Evolutionary conservation across 2,329 filamentous ascomycete species (phyloP).

Genomic region (Aspergillus arachidicola): DNA sequence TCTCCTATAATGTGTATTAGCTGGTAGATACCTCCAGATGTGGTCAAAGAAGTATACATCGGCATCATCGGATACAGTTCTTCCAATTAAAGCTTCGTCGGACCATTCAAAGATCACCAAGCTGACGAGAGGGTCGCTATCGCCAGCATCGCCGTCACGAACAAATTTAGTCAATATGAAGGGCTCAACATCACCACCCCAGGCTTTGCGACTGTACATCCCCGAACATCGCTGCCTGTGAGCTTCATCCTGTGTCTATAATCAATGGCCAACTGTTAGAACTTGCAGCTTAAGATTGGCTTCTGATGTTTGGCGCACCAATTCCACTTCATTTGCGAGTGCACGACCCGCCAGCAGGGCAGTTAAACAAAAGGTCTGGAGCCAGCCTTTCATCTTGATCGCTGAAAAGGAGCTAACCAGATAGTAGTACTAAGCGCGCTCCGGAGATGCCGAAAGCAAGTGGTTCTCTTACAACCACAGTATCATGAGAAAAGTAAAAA

Average conservation of each 20-base stretch:
- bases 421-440: slow-evolving; percentile 22
- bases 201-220: slow-evolving; percentile 90
- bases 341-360: slow-evolving; percentile 41
- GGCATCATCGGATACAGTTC: slow-evolving; percentile 58
- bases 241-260: slow-evolving; percentile 72
- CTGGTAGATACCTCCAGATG: not conserved
- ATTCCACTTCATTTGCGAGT: slow-evolving; percentile 49
- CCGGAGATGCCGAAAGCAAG: slow-evolving; percentile 22
- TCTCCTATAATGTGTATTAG: slow-evolving; percentile 49
- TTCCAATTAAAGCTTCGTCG: slow-evolving; percentile 78
- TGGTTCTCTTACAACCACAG: slow-evolving; percentile 14
- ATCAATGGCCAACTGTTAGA: slow-evolving; percentile 6
- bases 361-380: slow-evolving; percentile 39
- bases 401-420: slow-evolving; percentile 26
- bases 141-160: slow-evolving; percentile 59
- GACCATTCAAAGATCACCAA: slow-evolving; percentile 93
- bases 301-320: slow-evolving; percentile 36
- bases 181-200: slow-evolving; percentile 85
- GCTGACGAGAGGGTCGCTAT: slow-evolving; percentile 75
- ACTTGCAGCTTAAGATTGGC: not conserved
- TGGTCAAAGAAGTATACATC: slow-evolving; percentile 50
- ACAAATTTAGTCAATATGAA: slow-evolving; percentile 86
- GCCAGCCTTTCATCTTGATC: slow-evolving; percentile 44
- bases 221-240: slow-evolving; percentile 83
- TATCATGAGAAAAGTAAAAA: slow-evolving; percentile 24